phyloP scores from a whole-genome alignment of 768 basidiomycete genomes.

The Suillus spraguei region DNA sequence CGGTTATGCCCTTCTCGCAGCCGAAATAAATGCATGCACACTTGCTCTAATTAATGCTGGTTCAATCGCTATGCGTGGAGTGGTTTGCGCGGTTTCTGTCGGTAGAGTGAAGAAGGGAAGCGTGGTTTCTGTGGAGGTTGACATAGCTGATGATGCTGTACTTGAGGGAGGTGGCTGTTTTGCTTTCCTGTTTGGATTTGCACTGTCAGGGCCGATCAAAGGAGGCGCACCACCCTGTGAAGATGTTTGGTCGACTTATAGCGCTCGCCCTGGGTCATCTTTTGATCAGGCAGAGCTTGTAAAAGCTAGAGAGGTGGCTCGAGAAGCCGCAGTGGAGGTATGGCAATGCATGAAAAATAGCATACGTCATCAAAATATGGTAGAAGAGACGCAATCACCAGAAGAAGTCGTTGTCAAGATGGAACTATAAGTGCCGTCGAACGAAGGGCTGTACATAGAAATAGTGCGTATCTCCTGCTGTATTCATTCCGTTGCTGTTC shows the following conservation, averaged over 20 bases:
- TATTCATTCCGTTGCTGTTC: background rate
- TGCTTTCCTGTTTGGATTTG: conserved; percentile 58
- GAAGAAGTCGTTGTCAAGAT: conserved; percentile 42
- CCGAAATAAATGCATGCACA: conserved; percentile 70
- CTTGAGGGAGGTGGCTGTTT: conserved; percentile 62
- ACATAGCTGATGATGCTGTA: conserved; percentile 47
- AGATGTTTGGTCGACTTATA: conserved; percentile 29
- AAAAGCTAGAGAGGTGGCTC: conserved; percentile 52
- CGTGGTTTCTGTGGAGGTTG: conserved; percentile 44
- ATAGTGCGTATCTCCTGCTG: background rate
- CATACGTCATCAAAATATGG: background rate
- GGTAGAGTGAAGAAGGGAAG: conserved; percentile 34
- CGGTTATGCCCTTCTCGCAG: conserved; percentile 51
- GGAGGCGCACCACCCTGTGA: conserved; percentile 26
- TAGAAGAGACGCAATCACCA: conserved; percentile 26
- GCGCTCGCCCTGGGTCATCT: conserved; percentile 18
- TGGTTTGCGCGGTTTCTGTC: conserved; percentile 70
- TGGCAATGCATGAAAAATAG: conserved; percentile 51
- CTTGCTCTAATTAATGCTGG: conserved; percentile 70
- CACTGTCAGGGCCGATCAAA: background rate
- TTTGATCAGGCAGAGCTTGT: conserved; percentile 45
- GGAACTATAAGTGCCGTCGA: conserved; percentile 33
- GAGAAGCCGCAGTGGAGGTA: conserved; percentile 45
- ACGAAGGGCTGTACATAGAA: background rate
- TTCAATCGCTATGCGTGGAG: conserved; percentile 73